These are phyloP conservation scores for Globisporangium nodosum DNA, from an alignment of 352 stramenopile species.

Conservation along the genomic window DNA sequence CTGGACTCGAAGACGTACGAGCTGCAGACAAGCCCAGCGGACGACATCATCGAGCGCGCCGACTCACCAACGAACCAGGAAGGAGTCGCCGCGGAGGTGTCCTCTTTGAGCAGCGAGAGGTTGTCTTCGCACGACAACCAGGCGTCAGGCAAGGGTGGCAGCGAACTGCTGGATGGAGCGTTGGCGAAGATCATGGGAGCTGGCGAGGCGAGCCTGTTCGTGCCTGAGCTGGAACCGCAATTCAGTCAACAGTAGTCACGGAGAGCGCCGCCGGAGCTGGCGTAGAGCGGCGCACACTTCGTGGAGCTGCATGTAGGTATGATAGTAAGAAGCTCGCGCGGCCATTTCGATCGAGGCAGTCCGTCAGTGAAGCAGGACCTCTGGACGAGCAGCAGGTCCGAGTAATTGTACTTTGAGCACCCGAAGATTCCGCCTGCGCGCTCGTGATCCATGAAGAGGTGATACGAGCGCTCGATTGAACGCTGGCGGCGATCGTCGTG, in stretches of 20 bases:
- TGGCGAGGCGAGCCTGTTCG: background rate
- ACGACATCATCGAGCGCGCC: background rate
- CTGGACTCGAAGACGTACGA: background rate
- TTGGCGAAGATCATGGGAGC: background rate
- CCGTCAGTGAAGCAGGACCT: no score
- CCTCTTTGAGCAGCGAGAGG: constrained; percentile 10
- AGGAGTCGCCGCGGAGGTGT: background rate
- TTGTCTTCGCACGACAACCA: constrained; percentile 9
- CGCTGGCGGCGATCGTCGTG: no score
- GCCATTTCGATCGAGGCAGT: no score
- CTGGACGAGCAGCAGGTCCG: no score
- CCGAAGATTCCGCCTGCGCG: no score
- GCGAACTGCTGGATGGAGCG: background rate
- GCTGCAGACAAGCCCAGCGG: constrained; percentile 2
- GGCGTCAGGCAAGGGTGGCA: background rate
- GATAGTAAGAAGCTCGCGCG: no score
- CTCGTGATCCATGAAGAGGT: no score
- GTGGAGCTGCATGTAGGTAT: no score
- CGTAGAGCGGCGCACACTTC: no score
- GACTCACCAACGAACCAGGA: constrained; percentile 8
- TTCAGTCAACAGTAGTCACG: constrained; percentile 5
- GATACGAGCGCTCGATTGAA: no score
- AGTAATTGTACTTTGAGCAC: no score
- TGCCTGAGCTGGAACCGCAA: constrained; percentile 2
- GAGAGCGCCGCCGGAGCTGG: no score